phyloP scores from a whole-genome alignment of 2,329 filamentous ascomycete species.

The Periconia sp. region DNA sequence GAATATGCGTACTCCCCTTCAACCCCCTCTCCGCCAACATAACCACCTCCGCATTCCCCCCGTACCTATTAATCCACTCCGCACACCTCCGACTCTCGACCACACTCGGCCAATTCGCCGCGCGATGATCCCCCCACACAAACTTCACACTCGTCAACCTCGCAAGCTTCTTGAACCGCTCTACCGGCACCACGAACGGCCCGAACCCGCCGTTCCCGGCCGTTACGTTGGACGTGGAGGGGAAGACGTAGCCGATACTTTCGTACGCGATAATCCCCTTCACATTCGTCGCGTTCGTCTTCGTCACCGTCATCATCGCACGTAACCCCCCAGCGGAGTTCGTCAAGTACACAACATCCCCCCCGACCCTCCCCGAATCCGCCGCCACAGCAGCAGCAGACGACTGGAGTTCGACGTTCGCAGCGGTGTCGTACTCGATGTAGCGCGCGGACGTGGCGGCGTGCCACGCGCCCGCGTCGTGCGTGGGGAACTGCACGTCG shows the following conservation, averaged over 20 bases:
- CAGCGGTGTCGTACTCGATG: slow-evolving; percentile 23
- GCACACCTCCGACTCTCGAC: slow-evolving; percentile 16
- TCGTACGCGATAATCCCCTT: slow-evolving; percentile 30
- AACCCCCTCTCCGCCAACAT: slow-evolving; percentile 23
- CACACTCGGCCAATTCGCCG: slow-evolving; percentile 18
- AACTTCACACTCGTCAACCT: slow-evolving; percentile 22
- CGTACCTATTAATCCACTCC: slow-evolving; percentile 25
- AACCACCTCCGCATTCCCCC: slow-evolving; percentile 26
- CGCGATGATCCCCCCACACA: slow-evolving; percentile 27
- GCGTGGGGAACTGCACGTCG: slow-evolving; percentile 24
- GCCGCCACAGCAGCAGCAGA: slow-evolving; percentile 25
- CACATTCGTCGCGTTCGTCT: slow-evolving; percentile 25
- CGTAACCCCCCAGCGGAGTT: slow-evolving; percentile 26
- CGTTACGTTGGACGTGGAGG: slow-evolving; percentile 24
- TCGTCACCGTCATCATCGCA: slow-evolving; percentile 22
- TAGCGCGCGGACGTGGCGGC: slow-evolving; percentile 26
- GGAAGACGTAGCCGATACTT: slow-evolving; percentile 28
- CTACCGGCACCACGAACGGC: slow-evolving; percentile 21
- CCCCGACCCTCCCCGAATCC: slow-evolving; percentile 23
- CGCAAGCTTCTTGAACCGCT: slow-evolving; percentile 25
- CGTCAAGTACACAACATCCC: slow-evolving; percentile 24
- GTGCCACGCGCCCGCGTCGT: slow-evolving; percentile 19
- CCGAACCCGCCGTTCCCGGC: slow-evolving; percentile 23
- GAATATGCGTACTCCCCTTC: slow-evolving; percentile 28
- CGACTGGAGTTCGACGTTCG: slow-evolving; percentile 23